Conservation (phyloP, 2,329 filamentous ascomycete genomes). For the Diaporthe humulicola region DNA sequence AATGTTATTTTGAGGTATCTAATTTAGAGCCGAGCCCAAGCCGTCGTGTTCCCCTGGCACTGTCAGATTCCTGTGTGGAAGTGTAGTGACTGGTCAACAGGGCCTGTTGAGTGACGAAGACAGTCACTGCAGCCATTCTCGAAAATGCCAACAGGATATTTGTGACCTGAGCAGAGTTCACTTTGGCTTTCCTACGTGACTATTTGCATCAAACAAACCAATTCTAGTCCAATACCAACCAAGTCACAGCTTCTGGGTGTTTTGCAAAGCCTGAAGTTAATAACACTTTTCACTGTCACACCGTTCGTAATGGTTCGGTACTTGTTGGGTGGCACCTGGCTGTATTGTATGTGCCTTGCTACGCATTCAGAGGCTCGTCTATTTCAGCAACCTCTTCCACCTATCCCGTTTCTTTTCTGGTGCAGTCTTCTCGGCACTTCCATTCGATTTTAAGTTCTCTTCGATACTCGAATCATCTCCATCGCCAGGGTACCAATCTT, state of each 20-base stretch:
- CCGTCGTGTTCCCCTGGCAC: neutral
- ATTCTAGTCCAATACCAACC: too few species aligned
- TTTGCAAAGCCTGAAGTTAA: neutral
- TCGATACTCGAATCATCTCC: neutral
- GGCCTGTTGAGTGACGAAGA: too few species aligned
- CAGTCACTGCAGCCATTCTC: neutral
- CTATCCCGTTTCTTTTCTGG: neutral
- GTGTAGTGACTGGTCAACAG: neutral
- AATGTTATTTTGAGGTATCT: neutral
- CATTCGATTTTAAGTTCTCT: neutral
- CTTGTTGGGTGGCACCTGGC: neutral
- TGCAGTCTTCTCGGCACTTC: neutral
- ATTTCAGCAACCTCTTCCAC: constrained; percentile 7
- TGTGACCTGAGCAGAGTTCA: too few species aligned
- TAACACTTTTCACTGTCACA: neutral
- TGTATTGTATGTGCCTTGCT: neutral
- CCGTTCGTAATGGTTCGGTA: neutral
- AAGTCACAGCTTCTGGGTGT: neutral
- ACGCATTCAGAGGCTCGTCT: neutral
- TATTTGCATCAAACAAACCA: neutral
- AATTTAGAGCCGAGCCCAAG: neutral
- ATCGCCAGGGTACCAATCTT: neutral
- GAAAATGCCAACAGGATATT: neutral
- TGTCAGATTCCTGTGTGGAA: neutral
- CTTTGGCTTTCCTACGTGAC: neutral